Conservation (phyloP, 345 rosid genomes). For the Cardamine chenopodiifolia region DNA sequence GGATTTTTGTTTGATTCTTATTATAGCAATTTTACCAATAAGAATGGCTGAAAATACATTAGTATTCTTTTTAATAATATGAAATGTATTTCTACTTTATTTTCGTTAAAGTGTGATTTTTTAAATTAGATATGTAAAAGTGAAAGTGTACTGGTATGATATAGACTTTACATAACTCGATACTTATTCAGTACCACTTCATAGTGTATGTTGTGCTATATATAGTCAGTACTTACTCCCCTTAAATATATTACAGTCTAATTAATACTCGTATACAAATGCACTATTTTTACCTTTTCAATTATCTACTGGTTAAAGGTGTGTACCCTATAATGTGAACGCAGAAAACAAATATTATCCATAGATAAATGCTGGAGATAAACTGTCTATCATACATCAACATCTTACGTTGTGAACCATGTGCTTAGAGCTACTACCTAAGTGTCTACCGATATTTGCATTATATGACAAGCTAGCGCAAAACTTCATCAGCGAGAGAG, state of each 20-base stretch:
- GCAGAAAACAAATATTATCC: neutral
- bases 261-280: neutral
- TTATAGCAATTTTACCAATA: too few species aligned
- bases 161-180: slow-evolving; percentile 16
- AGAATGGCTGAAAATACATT: neutral
- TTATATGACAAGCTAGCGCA: too few species aligned
- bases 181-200: slow-evolving; percentile 7
- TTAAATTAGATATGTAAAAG: slow-evolving; percentile 16
- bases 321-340: neutral
- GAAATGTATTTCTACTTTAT: neutral
- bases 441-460: too few species aligned
- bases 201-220: neutral
- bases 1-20: too few species aligned
- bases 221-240: neutral
- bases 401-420: neutral
- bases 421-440: neutral
- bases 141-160: slow-evolving; percentile 9
- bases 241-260: neutral
- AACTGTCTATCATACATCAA: neutral
- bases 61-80: neutral
- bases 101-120: neutral
- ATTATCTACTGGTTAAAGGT: slow-evolving; percentile 21
- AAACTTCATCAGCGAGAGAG: too few species aligned
- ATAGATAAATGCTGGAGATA: neutral
- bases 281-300: neutral